A percentile compares a stretch with the other conserved stretches of the same genome.
Evolutionary conservation across 2,329 filamentous ascomycete genomes (phyloP).

Genomic region (Elsinoe fawcettii): DNA sequence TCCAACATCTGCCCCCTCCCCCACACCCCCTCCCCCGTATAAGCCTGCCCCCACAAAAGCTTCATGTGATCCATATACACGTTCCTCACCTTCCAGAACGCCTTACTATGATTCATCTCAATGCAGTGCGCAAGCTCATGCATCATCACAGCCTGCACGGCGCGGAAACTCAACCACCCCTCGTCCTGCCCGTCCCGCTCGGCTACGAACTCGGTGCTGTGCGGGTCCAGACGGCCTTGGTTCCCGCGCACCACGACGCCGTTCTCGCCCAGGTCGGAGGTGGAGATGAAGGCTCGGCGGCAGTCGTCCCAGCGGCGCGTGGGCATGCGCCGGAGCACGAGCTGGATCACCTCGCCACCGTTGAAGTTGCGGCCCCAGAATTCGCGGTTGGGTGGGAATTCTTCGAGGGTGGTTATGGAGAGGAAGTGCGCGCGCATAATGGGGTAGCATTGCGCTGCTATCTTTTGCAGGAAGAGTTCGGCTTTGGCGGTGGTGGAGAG

Average conservation of each 20-base stretch:
- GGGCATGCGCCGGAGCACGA: constrained; percentile 57
- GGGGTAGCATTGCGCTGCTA: constrained; percentile 72
- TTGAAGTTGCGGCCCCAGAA: constrained; percentile 90
- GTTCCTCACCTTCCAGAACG: constrained; percentile 75
- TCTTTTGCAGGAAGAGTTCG: constrained; percentile 64
- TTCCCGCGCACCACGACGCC: constrained; percentile 7
- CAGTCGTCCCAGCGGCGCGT: background rate
- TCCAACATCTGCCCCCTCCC: constrained; percentile 59
- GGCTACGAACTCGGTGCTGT: constrained; percentile 3
- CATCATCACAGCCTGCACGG: constrained; percentile 94
- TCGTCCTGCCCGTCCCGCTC: constrained; percentile 35
- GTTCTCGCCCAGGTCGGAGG: background rate
- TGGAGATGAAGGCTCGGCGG: background rate
- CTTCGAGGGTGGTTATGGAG: constrained; percentile 55
- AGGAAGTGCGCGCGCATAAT: constrained; percentile 42
- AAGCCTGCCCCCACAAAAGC: constrained; percentile 59
- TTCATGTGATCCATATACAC: constrained; percentile 64
- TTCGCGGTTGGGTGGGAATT: constrained; percentile 71
- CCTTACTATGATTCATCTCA: constrained; percentile 80
- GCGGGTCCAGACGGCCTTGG: constrained; percentile 7
- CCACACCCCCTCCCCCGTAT: constrained; percentile 79
- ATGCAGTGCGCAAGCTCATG: constrained; percentile 82
- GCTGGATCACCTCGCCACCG: constrained; percentile 75
- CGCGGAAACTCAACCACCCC: constrained; percentile 69
- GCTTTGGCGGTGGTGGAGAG: constrained; percentile 45